phyloP scores from a whole-genome alignment of 495 filamentous ascomycete genomes.

The Aspergillus nanangensis region DNA sequence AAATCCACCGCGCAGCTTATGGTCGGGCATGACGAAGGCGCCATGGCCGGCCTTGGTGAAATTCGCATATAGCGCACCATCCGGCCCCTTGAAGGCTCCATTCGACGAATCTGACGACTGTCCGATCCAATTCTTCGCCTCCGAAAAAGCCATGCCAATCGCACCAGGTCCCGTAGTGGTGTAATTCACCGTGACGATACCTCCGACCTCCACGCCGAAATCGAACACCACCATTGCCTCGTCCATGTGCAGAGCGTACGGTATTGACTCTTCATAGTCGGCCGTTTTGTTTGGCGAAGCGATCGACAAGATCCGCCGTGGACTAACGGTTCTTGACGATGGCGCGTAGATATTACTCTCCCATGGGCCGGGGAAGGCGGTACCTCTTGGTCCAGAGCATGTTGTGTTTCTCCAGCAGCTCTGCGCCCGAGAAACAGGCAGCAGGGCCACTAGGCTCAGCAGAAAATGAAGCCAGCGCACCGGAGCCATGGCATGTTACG shows the following conservation, averaged over 20 bases:
- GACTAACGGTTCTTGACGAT: constrained; percentile 46
- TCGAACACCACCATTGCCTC: constrained; percentile 50
- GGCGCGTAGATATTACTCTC: constrained; percentile 59
- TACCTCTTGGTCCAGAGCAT: constrained; percentile 47
- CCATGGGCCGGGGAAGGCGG: constrained; percentile 57
- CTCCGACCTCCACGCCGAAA: constrained; percentile 57
- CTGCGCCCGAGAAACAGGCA: constrained; percentile 19
- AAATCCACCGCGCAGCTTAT: constrained; percentile 54
- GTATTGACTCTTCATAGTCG: constrained; percentile 21
- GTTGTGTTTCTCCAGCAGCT: constrained; percentile 54
- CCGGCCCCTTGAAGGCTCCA: constrained; percentile 44
- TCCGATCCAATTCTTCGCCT: constrained; percentile 60
- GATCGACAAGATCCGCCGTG: constrained; percentile 40
- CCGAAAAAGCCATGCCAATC: constrained; percentile 58
- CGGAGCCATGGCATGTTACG: constrained; percentile 12
- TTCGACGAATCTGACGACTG: constrained; percentile 56
- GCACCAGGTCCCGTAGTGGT: constrained; percentile 38
- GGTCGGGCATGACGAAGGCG: constrained; percentile 49
- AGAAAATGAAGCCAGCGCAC: constrained; percentile 11
- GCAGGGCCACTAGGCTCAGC: constrained; percentile 13
- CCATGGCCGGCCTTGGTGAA: constrained; percentile 42
- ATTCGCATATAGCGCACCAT: constrained; percentile 49
- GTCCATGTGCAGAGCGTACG: constrained; percentile 34
- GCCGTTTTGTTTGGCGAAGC: constrained; percentile 25
- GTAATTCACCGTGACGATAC: constrained; percentile 48